phyloP scores from a whole-genome alignment of 495 filamentous ascomycete genomes.

The Chaetomidium leptoderma region DNA sequence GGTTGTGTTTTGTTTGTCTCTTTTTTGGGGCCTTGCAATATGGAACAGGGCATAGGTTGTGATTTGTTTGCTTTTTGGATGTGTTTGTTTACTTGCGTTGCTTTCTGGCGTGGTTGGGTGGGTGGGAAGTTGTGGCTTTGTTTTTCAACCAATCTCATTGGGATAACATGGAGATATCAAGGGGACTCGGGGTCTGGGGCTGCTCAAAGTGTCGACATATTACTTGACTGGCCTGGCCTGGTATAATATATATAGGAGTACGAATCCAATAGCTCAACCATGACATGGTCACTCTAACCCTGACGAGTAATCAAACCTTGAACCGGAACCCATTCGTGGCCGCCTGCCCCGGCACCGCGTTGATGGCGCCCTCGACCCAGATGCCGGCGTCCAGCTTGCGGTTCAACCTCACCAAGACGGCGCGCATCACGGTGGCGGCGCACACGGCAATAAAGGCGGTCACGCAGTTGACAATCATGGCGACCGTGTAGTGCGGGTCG shows the following conservation, averaged over 20 bases:
- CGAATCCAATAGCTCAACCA: no score
- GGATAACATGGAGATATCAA: no score
- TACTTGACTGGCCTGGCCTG: no score
- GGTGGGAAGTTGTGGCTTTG: no score
- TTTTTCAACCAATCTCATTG: no score
- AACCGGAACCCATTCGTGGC: constrained; percentile 61
- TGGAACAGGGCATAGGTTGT: constrained; percentile 1
- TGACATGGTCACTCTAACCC: no score
- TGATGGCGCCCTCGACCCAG: constrained; percentile 46
- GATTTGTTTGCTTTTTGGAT: neutral
- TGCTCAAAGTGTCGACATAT: no score
- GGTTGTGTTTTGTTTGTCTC: neutral
- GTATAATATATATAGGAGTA: no score
- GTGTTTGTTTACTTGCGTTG: neutral
- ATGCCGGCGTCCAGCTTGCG: constrained; percentile 61
- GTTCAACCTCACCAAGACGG: constrained; percentile 66
- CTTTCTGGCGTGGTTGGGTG: neutral
- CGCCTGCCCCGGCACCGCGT: constrained; percentile 51
- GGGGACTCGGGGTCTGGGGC: no score
- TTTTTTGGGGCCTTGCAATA: neutral
- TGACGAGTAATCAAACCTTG: constrained; percentile 44
- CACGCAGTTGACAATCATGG: constrained; percentile 70
- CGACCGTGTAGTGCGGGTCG: constrained; percentile 53
- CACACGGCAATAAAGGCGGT: constrained; percentile 64
- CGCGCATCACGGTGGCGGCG: constrained; percentile 58